These are phyloP conservation scores for Ophryocystis elektroscirrha DNA, from an alignment of 169 alveolate species.

Conservation along the genomic window DNA sequence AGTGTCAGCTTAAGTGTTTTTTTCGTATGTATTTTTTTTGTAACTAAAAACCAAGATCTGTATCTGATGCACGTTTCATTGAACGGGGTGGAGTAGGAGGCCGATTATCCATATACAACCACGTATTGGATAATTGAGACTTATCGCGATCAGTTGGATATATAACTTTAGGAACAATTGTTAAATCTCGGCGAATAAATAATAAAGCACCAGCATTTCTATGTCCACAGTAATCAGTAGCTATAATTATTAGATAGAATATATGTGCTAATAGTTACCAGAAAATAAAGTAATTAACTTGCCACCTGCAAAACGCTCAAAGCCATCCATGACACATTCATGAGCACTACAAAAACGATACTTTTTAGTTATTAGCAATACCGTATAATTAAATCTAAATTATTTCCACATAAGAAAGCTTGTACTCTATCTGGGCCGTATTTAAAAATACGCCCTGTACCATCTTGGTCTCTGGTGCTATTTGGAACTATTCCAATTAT, in stretches of 20 bases:
- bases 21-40: too few species aligned
- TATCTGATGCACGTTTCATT: too few species aligned
- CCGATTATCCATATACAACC: background rate
- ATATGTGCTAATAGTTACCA: background rate
- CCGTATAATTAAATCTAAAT: constrained; percentile 43
- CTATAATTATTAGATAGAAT: constrained; percentile 27
- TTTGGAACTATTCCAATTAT: constrained; percentile 87
- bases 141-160: constrained; percentile 62
- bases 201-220: constrained; percentile 97
- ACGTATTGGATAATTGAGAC: background rate
- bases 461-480: constrained; percentile 92
- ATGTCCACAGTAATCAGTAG: constrained; percentile 97
- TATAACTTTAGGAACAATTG: constrained; percentile 88
- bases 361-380: background rate
- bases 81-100: background rate
- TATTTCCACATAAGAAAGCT: constrained; percentile 52
- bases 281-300: constrained; percentile 84
- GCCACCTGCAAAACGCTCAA: constrained; percentile 99
- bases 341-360: constrained; percentile 51
- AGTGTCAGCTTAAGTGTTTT: too few species aligned
- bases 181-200: constrained; percentile 73
- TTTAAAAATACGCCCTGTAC: constrained; percentile 91
- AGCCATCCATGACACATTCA: constrained; percentile 99
- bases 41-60: too few species aligned
- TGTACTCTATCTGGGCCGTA: constrained; percentile 82